Conservation (phyloP, 106 monocot species). For the Phalaenopsis equestris region DNA sequence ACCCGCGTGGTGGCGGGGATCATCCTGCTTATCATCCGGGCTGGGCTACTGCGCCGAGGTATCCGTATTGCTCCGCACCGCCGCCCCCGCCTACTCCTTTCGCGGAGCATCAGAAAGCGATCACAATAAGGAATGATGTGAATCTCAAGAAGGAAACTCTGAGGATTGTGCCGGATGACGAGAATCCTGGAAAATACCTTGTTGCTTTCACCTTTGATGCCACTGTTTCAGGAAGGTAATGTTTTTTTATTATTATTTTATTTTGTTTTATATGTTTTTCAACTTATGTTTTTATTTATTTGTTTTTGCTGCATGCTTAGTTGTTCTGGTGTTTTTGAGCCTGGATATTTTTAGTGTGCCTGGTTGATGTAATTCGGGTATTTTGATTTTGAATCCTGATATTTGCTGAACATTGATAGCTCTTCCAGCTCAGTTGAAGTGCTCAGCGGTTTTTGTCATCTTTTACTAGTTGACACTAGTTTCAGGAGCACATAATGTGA, state of each 20-base stretch:
- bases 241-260: not conserved
- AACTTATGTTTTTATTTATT: not conserved
- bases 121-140: slow-evolving; percentile 79
- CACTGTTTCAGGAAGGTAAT: slow-evolving; percentile 57
- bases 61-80: slow-evolving; percentile 12
- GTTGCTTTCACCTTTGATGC: slow-evolving; percentile 87
- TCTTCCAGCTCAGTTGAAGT: too few species aligned
- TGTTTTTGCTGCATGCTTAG: not conserved
- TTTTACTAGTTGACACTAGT: too few species aligned
- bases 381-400: too few species aligned
- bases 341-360: not conserved
- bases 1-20: slow-evolving; percentile 9
- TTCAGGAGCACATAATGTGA: too few species aligned
- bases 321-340: not conserved
- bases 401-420: too few species aligned
- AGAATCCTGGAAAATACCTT: slow-evolving; percentile 56
- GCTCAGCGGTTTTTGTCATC: too few species aligned
- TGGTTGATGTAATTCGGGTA: not conserved
- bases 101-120: slow-evolving; percentile 89
- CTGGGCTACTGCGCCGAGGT: slow-evolving; percentile 12
- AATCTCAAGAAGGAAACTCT: slow-evolving; percentile 94
- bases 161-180: slow-evolving; percentile 72
- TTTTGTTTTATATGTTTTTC: not conserved
- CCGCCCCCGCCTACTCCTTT: slow-evolving; percentile 32
- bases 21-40: not conserved